These are phyloP conservation scores for Ceratobasidium sp. DNA, from an alignment of 1,284 basidiomycete species.

Conservation along the genomic window DNA sequence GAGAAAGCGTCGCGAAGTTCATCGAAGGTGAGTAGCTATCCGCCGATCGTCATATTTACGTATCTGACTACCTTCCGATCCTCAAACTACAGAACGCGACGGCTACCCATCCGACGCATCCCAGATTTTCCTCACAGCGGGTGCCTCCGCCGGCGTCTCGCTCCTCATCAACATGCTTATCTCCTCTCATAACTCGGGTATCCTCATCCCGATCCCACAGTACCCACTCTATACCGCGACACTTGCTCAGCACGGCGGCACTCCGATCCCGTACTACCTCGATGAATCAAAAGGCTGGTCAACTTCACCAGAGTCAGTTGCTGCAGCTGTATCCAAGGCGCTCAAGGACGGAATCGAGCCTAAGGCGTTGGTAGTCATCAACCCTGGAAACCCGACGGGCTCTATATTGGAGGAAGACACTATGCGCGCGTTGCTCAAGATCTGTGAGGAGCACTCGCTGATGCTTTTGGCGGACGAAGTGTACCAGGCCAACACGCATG, in stretches of 20 bases:
- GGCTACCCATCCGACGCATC: conserved; percentile 87
- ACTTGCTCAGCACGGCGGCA: conserved; percentile 85
- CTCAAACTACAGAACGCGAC: conserved; percentile 76
- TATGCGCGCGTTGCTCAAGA: conserved; percentile 78
- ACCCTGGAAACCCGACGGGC: conserved; percentile 96
- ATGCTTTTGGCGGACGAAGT: conserved; percentile 95
- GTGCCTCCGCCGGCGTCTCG: conserved; percentile 92
- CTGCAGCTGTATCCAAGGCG: conserved; percentile 76
- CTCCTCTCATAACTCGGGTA: conserved; percentile 70
- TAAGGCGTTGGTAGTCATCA: conserved; percentile 92
- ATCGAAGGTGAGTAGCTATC: conserved; percentile 73
- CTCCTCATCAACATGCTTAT: conserved; percentile 89
- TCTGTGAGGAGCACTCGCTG: conserved; percentile 88
- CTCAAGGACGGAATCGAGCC: conserved; percentile 73
- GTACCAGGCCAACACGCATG: conserved; percentile 92
- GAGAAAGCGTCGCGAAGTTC: conserved; percentile 90
- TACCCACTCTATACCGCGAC: conserved; percentile 98
- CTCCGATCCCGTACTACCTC: conserved; percentile 90
- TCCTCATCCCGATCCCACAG: conserved; percentile 97
- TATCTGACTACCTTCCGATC: neutral
- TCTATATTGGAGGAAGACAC: conserved; percentile 78
- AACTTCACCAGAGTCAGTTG: conserved; percentile 80
- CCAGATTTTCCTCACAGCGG: conserved; percentile 93
- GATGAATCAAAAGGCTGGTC: conserved; percentile 88
- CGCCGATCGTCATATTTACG: neutral